Evolutionary conservation across 2,329 filamentous ascomycete genomes (phyloP).

Genomic region (Gnomoniopsis smithogilvyi): DNA sequence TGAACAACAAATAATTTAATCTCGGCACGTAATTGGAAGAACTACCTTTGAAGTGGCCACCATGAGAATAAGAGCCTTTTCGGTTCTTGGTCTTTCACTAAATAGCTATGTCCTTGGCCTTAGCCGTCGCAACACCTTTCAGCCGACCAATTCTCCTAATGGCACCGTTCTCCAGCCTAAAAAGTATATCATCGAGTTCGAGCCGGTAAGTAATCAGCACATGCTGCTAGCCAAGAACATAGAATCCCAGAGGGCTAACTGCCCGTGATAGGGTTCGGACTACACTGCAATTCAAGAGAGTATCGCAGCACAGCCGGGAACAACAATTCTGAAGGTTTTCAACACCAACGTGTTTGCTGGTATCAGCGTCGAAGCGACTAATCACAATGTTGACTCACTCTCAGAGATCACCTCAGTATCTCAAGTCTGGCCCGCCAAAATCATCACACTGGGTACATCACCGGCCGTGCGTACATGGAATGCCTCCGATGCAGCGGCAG

Average conservation of each 20-base stretch:
- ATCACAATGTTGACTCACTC: constrained; percentile 9
- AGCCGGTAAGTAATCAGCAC: neutral
- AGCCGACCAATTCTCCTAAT: neutral
- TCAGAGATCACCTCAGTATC: constrained; percentile 2
- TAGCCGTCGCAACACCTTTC: neutral
- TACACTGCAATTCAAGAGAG: neutral
- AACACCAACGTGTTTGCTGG: constrained; percentile 14
- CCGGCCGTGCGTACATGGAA: constrained; percentile 7
- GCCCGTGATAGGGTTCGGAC: neutral
- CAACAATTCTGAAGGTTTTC: constrained; percentile 4
- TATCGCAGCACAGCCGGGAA: constrained; percentile 3
- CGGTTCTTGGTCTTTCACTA: neutral
- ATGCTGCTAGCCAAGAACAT: neutral
- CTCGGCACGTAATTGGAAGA: no score
- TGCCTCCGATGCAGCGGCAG: neutral
- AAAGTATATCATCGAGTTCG: constrained; percentile 6
- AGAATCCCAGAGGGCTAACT: neutral
- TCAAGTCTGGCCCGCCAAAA: constrained; percentile 10
- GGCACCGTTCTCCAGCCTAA: constrained; percentile 3
- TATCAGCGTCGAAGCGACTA: constrained; percentile 10
- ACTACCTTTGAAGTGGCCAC: neutral
- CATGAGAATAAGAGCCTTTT: neutral
- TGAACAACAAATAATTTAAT: neutral
- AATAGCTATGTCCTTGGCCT: neutral
- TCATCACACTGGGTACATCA: neutral